Conservation (phyloP, 1,284 basidiomycete genomes). For the Ceratobasidium sp. region DNA sequence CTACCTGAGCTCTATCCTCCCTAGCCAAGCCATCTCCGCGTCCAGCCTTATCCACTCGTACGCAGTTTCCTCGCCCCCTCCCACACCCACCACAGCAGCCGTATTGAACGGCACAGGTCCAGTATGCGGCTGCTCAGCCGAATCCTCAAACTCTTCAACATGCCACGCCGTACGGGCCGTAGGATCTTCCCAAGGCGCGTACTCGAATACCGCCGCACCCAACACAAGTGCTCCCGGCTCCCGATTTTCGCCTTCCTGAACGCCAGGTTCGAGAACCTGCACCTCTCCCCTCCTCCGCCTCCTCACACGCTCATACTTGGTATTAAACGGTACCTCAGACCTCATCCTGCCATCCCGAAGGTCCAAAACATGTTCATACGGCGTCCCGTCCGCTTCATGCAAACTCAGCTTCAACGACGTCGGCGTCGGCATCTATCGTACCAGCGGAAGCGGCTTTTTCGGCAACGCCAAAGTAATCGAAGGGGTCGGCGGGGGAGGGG, state of each 20-base stretch:
- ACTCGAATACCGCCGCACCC: slow-evolving; percentile 67
- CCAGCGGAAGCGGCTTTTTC: slow-evolving; percentile 30
- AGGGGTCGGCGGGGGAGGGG: slow-evolving; percentile 27
- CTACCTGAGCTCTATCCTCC: slow-evolving; percentile 90
- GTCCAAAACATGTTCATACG: slow-evolving; percentile 98
- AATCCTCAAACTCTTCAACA: slow-evolving; percentile 96
- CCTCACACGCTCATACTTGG: slow-evolving; percentile 97
- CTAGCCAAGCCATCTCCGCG: slow-evolving; percentile 99
- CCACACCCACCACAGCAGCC: neutral
- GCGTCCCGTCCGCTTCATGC: slow-evolving; percentile 98
- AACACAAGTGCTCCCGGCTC: slow-evolving; percentile 68
- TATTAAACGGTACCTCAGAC: slow-evolving; percentile 98
- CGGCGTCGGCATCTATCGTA: slow-evolving; percentile 25
- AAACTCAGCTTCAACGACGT: slow-evolving; percentile 79
- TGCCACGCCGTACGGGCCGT: slow-evolving; percentile 93
- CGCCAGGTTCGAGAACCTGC: slow-evolving; percentile 86
- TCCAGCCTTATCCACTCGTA: slow-evolving; percentile 99
- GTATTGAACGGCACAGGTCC: slow-evolving; percentile 59
- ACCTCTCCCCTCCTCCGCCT: slow-evolving; percentile 91
- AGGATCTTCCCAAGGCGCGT: slow-evolving; percentile 97
- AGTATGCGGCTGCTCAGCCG: slow-evolving; percentile 92
- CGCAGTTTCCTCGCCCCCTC: slow-evolving; percentile 60
- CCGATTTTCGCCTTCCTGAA: slow-evolving; percentile 82
- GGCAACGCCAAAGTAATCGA: slow-evolving; percentile 24
- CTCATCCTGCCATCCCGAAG: slow-evolving; percentile 88